Conservation (phyloP, 805 yeast genomes). For the Isabelozyma pseudorhagii region DNA sequence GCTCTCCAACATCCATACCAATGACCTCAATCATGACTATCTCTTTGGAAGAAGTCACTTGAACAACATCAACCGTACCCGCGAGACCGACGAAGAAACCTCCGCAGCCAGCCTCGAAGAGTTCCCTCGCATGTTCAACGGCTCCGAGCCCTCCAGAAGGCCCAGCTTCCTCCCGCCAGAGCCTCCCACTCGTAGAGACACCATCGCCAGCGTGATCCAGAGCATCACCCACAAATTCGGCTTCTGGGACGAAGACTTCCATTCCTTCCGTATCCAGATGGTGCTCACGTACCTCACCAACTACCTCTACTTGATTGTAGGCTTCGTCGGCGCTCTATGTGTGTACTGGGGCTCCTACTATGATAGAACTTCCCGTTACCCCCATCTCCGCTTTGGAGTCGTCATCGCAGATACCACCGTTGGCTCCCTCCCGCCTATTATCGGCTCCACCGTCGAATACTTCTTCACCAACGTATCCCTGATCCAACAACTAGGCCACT, state of each 20-base stretch:
- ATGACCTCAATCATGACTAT: not conserved
- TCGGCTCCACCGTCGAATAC: conserved; percentile 19
- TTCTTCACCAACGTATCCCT: conserved; percentile 19
- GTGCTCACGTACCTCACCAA: conserved; percentile 17
- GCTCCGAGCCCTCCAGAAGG: not conserved
- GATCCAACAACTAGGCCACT: conserved; percentile 19
- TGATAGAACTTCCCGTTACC: conserved; percentile 15
- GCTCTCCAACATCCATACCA: not conserved
- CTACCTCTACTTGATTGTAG: conserved; percentile 17
- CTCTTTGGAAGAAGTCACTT: conserved; percentile 9
- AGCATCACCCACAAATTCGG: conserved; percentile 15
- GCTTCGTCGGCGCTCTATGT: conserved; percentile 21
- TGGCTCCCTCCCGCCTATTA: conserved; percentile 17
- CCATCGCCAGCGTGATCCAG: conserved; percentile 19
- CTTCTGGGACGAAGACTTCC: conserved; percentile 28
- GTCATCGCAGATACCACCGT: conserved; percentile 21
- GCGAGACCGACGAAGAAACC: conserved; percentile 1
- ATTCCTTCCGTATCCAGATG: conserved; percentile 18
- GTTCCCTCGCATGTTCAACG: conserved; percentile 7
- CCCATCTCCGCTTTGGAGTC: conserved; percentile 21
- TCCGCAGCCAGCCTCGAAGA: not conserved
- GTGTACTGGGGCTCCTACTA: conserved; percentile 34
- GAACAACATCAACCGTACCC: not conserved
- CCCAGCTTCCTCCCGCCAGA: conserved; percentile 1
- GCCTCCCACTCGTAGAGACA: conserved; percentile 10